Percentiles rank a stretch among this genome's conserved stretches.
These are phyloP conservation scores for Baorangia bicolor DNA, from an alignment of 768 basidiomycete genomes.

Conservation along the genomic window DNA sequence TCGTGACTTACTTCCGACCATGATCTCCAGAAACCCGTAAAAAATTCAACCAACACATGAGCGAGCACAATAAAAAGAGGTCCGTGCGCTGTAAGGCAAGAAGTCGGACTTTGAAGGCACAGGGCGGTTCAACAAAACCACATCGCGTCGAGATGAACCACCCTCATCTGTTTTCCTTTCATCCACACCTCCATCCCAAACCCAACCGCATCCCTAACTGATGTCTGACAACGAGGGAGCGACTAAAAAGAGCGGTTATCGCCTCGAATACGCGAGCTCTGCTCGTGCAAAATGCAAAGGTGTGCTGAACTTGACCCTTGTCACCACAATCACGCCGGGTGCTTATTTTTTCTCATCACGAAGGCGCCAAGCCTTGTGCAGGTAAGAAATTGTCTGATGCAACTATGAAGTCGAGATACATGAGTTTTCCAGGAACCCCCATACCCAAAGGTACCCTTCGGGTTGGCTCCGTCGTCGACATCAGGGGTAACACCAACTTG, in stretches of 20 bases:
- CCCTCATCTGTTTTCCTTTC: slow-evolving; percentile 32
- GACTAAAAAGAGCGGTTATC: slow-evolving; percentile 53
- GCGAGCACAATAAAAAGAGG: slow-evolving; percentile 29
- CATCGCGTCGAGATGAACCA: slow-evolving; percentile 41
- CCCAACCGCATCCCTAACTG: slow-evolving; percentile 20
- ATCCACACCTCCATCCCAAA: slow-evolving; percentile 19
- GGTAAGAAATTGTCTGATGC: slow-evolving; percentile 41
- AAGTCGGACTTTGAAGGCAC: slow-evolving; percentile 39
- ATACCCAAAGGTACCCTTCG: slow-evolving; percentile 75
- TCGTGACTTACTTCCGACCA: slow-evolving; percentile 12
- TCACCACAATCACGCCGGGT: slow-evolving; percentile 17
- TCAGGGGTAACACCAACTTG: slow-evolving; percentile 70
- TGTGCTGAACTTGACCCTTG: slow-evolving; percentile 29
- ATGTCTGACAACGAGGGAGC: slow-evolving; percentile 38
- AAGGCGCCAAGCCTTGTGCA: slow-evolving; percentile 75
- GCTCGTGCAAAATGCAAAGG: slow-evolving; percentile 79
- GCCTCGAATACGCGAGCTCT: slow-evolving; percentile 72
- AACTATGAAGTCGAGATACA: slow-evolving; percentile 7
- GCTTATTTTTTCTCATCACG: slow-evolving; percentile 23
- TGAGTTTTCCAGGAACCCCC: slow-evolving; percentile 49
- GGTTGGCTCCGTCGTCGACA: slow-evolving; percentile 71
- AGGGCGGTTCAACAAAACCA: slow-evolving; percentile 40
- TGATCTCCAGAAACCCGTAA: slow-evolving; percentile 11
- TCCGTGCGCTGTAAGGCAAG: slow-evolving; percentile 36
- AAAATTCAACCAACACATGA: slow-evolving; percentile 22